Evolutionary conservation across 2,329 filamentous ascomycete genomes (phyloP), one percentile per base, ranked within the genome.

Genomic region (Fusarium nurragi): DNA sequence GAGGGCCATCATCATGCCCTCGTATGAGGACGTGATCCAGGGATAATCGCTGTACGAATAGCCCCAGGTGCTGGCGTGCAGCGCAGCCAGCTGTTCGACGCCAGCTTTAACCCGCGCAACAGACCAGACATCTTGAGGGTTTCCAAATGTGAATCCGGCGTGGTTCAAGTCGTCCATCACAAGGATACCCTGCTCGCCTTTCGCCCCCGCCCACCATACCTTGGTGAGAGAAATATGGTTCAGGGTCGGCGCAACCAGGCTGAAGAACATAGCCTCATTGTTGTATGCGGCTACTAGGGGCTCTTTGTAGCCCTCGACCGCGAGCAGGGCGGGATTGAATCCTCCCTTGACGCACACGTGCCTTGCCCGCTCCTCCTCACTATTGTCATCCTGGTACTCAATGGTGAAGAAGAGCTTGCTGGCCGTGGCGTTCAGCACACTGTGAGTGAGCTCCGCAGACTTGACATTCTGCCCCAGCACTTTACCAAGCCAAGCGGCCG

Each of bases 21-120:
- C 55, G n/a, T 61, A 67, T 2, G 46, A 22, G 21, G 49, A 28
- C 3, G 30, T 45, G 1, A 52, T 40, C 57, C 57, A 66, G 1
- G 56, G 40, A 13, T 54, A 55, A 4, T 62, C 41, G 1, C 11
- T 18, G 8, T 11, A 16, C 1, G 39, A 45, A 25, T 34, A 38
- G 0, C 53, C 60, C 64, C 59, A 67, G 4, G 49, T 61, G 1
- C 43, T 48, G 16, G 43, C 53, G 43, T 66, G 64, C 2, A 66
- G 23, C 4, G 19, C 25, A 8, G 57, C 64, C 2, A 66, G 16
- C 18, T 63, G 53, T 16, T 54, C 36, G 5, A 65, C 38, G 3
- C 37, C 19, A 12, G 2, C 11, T 3, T 32, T 19, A 1, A 34
- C 44, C 2, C 50, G 54, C 0, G 40, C 18, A 2, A 44, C 43